Conservation (phyloP, 169 alveolate species). For the Eimeria zaria region DNA sequence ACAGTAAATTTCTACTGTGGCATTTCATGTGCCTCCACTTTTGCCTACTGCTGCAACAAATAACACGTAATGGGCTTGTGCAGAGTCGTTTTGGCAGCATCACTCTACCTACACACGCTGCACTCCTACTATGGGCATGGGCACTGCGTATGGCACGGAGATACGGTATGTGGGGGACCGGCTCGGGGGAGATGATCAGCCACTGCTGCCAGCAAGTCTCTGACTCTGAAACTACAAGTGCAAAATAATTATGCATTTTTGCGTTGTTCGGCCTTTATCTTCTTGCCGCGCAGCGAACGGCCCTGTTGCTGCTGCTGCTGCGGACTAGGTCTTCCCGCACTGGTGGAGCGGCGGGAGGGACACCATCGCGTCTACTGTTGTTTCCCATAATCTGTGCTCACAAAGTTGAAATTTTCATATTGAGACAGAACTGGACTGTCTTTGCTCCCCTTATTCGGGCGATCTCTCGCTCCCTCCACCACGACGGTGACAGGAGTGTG, state of each 20-base stretch:
- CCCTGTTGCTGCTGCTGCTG: slow-evolving; percentile 16
- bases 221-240: not conserved
- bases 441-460: not conserved
- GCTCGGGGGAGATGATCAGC: not conserved
- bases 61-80: not conserved
- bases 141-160: not conserved
- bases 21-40: not conserved
- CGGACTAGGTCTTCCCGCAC: not conserved
- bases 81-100: not conserved
- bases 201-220: not conserved
- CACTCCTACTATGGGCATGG: too few species aligned
- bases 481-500: not conserved
- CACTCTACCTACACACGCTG: not conserved
- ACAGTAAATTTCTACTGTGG: too few species aligned
- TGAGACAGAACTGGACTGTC: not conserved
- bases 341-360: not conserved
- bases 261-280: not conserved
- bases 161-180: slow-evolving; percentile 12
- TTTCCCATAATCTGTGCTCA: not conserved
- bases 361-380: not conserved
- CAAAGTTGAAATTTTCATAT: not conserved
- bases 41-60: not conserved
- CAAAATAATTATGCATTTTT: not conserved
- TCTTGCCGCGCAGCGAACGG: not conserved
- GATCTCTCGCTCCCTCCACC: not conserved